Base-by-base conservation (phyloP, 2,329 filamentous ascomycete genomes). In the Neofusicoccum sp. region DNA sequence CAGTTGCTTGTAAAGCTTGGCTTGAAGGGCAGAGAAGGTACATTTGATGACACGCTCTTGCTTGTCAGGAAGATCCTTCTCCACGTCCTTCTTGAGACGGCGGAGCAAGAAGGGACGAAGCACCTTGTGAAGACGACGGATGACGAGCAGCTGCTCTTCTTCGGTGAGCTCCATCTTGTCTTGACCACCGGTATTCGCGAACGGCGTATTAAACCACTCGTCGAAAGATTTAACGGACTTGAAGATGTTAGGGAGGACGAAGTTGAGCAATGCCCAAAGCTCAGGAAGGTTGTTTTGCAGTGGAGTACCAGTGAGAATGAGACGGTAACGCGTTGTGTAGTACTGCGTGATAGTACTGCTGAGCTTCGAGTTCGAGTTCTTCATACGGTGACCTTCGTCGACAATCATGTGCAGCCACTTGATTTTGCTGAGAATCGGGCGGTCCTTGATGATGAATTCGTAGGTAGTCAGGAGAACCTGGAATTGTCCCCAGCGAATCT, bases 351-450 rank as follows among this genome's bases (percentile, higher is more conserved):
- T 91, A 4, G 95, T 98, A 66, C 88, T 91, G 76, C 91, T 97
- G 68, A 99, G 84, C 79, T 99, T 99, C 8, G 95, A 99, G 68
- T 95, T 89, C 31, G 91, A 84, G 77, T 99, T 99, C 85, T 99
- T 99, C 95, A 99, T 99, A 74, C 95, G 92, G 76, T 99, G 95
- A 78, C 95, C 95, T 81, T 99, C 95, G 70, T 99, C 95, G 66
- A 99, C 95, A 69, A 99, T 98, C 95, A 99, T 98, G 79, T 99
- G 95, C 69, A 97, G 89, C 95, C 95, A 99, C 78, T 98, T 98
- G 78, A 99, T 93, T 82, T 98, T 98, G 81, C 91, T 96, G 11
- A 99, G 80, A 67, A 99, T 83, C 0, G 93, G 93, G 36, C 95
- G 87, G 71, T 99, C 95, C 79, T 98, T 99, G 84, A 99, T 99